A percentile compares a stretch with the other conserved stretches of the same genome.
Evolutionary conservation across 257 asterid genomes (phyloP).

Genomic region (Plantago elongata): DNA sequence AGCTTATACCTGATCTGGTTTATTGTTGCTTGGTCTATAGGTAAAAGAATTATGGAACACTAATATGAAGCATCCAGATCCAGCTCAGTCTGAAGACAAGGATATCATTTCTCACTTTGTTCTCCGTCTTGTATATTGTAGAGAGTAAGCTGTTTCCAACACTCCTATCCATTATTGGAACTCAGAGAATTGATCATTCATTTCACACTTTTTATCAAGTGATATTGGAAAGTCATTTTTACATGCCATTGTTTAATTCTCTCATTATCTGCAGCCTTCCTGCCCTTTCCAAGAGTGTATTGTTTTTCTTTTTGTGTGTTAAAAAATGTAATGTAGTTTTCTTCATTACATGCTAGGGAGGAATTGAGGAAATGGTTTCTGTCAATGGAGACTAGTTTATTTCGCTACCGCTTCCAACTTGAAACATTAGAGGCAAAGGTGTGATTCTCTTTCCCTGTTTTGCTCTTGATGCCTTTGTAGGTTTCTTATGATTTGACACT

Average conservation of each 20-base stretch:
- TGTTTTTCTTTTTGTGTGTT: conserved; percentile 3
- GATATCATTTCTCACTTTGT: conserved; percentile 93
- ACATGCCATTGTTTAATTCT: background rate
- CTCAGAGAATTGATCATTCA: no score
- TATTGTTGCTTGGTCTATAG: conserved; percentile 27
- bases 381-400: conserved; percentile 78
- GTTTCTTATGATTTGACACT: conserved; percentile 15
- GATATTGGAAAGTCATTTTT: no score
- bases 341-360: conserved; percentile 44
- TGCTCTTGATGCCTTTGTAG: conserved; percentile 9
- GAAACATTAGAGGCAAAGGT: conserved; percentile 71
- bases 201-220: no score
- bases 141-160: conserved; percentile 53
- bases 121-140: conserved; percentile 87
- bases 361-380: conserved; percentile 91
- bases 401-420: conserved; percentile 64
- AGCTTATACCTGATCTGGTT: no score
- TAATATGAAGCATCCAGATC: conserved; percentile 62
- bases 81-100: conserved; percentile 59
- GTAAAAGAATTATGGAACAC: conserved; percentile 51
- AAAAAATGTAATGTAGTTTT: conserved; percentile 3
- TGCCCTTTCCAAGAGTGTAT: background rate
- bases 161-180: no score
- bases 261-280: background rate
- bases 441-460: conserved; percentile 20